Evolutionary conservation across 2,329 filamentous ascomycete genomes (phyloP), one percentile per base, ranked within the genome.

Genomic region (Beauveria rudraprayagi): DNA sequence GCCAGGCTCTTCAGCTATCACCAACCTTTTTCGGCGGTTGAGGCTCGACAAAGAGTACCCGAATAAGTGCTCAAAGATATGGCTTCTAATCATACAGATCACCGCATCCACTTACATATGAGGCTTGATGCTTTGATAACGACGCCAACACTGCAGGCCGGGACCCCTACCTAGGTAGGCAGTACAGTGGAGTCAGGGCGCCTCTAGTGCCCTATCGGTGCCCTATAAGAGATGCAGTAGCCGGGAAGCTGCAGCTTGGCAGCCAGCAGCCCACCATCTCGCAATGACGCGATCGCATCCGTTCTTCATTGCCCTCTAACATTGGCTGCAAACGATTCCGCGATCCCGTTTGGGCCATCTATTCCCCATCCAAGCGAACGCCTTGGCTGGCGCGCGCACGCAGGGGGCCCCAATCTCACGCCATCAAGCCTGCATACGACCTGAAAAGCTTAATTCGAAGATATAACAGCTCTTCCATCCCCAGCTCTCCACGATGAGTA

Each of bases 231-330:
- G 43, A 16, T 22, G 34, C 47, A 26, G 34, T 16, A 5, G 14
- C 11, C 5, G 14, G 54, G 43, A 47, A 40, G 43, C 41, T 56
- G 43, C 43, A 48, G n/a, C 24, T 37, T 17, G 22, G 37, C 37
- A 3, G 37, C 14, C 46, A 34, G 37, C 34, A 51, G 56, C 56
- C 56, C 56, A 60, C 56, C 26, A 28, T 34, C 56, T 44, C 24
- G n/a, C 48, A 46, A 60, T 60, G 56, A 60, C 56, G 56, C 56
- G 56, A 60, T 53, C 40, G 47, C 37, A 34, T 53, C 40, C 24
- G 48, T 48, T 28, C 47, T 51, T 40, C 24, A 46, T 44, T n/a
- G 47, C 46, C 48, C 47, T 59, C 48, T 52, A 6, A 30, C 56
- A 59, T 59, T 59, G 47, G 56, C 11, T 44, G 48, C 48, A 34